Conservation (phyloP, 1,284 basidiomycete genomes). For the Ganoderma sp. region DNA sequence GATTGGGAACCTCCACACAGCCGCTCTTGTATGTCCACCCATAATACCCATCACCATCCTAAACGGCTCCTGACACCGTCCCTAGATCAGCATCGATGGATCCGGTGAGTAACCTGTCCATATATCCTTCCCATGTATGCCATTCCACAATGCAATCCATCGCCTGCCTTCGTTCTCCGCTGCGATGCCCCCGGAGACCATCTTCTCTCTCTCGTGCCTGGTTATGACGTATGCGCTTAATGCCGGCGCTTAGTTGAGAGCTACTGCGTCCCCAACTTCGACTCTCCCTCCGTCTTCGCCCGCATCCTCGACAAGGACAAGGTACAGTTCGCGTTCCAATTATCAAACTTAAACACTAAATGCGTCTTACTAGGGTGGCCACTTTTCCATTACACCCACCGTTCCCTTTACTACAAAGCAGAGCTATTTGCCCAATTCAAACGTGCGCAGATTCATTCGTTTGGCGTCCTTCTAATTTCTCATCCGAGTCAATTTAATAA, state of each 20-base stretch:
- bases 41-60: no score
- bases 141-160: background rate
- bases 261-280: slow-evolving; percentile 92
- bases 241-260: slow-evolving; percentile 68
- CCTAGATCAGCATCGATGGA: slow-evolving; percentile 74
- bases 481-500: background rate
- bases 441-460: slow-evolving; percentile 53
- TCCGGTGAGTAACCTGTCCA: slow-evolving; percentile 58
- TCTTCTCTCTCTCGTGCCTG: background rate
- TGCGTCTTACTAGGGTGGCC: slow-evolving; percentile 68
- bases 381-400: slow-evolving; percentile 84
- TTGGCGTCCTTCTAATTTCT: background rate
- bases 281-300: slow-evolving; percentile 90
- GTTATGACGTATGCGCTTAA: slow-evolving; percentile 11
- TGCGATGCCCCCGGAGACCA: background rate
- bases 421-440: slow-evolving; percentile 86
- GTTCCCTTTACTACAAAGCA: slow-evolving; percentile 78
- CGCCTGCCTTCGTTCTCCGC: background rate
- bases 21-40: slow-evolving; percentile 61
- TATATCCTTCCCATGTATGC: background rate
- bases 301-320: slow-evolving; percentile 86
- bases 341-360: background rate
- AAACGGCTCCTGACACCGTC: background rate
- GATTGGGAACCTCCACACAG: slow-evolving; percentile 82
- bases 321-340: slow-evolving; percentile 38